These are phyloP conservation scores for Fraxinus angustifolia DNA, from an alignment of 305 asterid species.

Conservation along the genomic window DNA sequence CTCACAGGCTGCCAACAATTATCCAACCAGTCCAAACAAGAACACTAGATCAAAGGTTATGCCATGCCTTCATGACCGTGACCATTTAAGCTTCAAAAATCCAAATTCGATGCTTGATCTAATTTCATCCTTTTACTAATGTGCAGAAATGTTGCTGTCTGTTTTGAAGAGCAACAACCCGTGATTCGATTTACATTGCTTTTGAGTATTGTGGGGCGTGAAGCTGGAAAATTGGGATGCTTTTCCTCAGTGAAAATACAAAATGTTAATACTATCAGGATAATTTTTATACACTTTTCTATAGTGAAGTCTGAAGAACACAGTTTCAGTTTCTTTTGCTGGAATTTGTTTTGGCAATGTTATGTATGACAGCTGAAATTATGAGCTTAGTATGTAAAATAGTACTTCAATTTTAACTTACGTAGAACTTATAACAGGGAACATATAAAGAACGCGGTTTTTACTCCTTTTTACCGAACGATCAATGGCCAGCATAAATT, in stretches of 20 bases:
- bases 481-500: too few relatives aligned
- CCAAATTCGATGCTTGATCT: not conserved
- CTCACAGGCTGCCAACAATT: slow-evolving; percentile 19
- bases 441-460: too few relatives aligned
- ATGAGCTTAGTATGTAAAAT: too few relatives aligned
- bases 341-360: too few relatives aligned
- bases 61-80: not conserved
- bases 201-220: not conserved
- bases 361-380: too few relatives aligned
- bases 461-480: too few relatives aligned
- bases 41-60: slow-evolving; percentile 41
- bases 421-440: too few relatives aligned
- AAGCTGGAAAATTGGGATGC: not conserved
- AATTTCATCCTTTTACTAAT: not conserved
- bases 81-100: not conserved
- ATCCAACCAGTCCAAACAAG: slow-evolving; percentile 24
- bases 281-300: not conserved
- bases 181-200: not conserved
- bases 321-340: not conserved
- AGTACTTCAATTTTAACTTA: too few relatives aligned
- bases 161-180: slow-evolving; percentile 33
- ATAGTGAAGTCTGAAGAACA: not conserved
- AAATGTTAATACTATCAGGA: not conserved
- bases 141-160: slow-evolving; percentile 55
- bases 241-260: not conserved